phyloP scores from a whole-genome alignment of 257 asterid genomes.

The Eustoma russellianum region DNA sequence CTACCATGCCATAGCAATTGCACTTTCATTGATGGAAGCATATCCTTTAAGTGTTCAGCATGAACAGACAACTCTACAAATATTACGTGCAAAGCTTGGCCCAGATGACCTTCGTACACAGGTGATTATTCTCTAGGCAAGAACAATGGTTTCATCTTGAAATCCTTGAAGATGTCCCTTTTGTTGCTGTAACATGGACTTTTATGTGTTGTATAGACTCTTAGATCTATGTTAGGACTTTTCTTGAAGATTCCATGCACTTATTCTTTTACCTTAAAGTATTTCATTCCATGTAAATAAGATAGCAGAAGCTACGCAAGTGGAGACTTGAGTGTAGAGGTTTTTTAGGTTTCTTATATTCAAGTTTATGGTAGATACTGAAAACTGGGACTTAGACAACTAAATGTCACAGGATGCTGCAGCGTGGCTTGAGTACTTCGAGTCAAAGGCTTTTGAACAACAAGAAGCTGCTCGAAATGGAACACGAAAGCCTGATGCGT shows the following conservation, averaged over 20 bases:
- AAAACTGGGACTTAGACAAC: slow-evolving; percentile 4
- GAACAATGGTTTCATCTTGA: background rate
- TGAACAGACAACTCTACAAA: slow-evolving; percentile 84
- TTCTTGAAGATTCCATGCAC: background rate
- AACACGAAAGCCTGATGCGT: slow-evolving; percentile 81
- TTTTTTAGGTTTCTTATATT: slow-evolving; percentile 2
- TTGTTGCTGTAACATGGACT: too few relatives aligned
- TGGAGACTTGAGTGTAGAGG: background rate
- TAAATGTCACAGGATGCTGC: slow-evolving; percentile 72
- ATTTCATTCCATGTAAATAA: too few relatives aligned
- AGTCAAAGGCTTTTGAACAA: slow-evolving; percentile 90
- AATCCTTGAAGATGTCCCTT: too few relatives aligned
- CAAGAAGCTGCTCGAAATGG: slow-evolving; percentile 96
- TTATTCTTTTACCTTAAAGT: background rate
- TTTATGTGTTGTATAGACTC: background rate
- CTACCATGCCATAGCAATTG: slow-evolving; percentile 92
- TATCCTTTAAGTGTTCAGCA: slow-evolving; percentile 93
- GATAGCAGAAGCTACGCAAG: too few relatives aligned
- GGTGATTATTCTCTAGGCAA: slow-evolving; percentile 29
- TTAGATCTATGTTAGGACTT: background rate
- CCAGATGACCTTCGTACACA: slow-evolving; percentile 93
- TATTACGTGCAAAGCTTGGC: slow-evolving; percentile 82
- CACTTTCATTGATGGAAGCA: slow-evolving; percentile 95
- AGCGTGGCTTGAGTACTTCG: slow-evolving; percentile 95
- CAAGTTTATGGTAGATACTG: slow-evolving; percentile 7